Conservation (phyloP, 2,329 filamentous ascomycete species). For the Fusarium denticulatum region DNA sequence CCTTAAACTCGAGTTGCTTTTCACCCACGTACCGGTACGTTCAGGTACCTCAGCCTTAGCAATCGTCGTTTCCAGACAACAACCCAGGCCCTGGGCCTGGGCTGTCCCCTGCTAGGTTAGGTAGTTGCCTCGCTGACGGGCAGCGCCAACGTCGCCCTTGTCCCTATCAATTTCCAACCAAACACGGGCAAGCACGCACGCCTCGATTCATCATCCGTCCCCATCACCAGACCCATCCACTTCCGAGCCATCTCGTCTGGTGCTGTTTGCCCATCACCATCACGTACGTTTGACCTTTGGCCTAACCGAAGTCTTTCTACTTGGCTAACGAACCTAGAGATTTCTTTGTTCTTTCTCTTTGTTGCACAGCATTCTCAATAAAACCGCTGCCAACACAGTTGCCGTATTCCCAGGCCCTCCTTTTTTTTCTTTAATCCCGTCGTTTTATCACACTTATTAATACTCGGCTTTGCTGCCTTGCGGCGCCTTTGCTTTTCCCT, state of each 20-base stretch:
- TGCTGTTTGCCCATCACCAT: conserved; percentile 25
- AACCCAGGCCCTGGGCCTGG: background rate
- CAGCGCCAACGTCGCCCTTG: conserved; percentile 14
- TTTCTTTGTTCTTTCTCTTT: conserved; percentile 25
- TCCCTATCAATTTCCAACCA: conserved; percentile 31
- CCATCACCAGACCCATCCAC: conserved; percentile 27
- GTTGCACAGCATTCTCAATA: conserved; percentile 26
- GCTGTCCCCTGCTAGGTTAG: background rate
- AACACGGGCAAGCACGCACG: background rate
- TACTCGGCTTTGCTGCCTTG: conserved; percentile 28
- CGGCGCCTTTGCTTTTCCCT: conserved; percentile 37
- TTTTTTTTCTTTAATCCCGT: conserved; percentile 18
- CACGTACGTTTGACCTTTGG: conserved; percentile 22
- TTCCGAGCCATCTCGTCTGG: conserved; percentile 14
- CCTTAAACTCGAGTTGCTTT: background rate
- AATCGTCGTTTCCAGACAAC: background rate
- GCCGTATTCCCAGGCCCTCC: conserved; percentile 23
- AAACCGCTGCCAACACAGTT: conserved; percentile 23
- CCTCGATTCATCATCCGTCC: conserved; percentile 24
- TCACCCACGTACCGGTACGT: too few relatives aligned
- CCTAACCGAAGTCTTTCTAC: conserved; percentile 9
- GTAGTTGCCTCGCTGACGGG: conserved; percentile 33
- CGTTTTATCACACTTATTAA: conserved; percentile 20
- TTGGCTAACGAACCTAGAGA: conserved; percentile 14
- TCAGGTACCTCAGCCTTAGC: background rate